phyloP scores from a whole-genome alignment of 345 rosid species.

The Sonneratia caseolaris region DNA sequence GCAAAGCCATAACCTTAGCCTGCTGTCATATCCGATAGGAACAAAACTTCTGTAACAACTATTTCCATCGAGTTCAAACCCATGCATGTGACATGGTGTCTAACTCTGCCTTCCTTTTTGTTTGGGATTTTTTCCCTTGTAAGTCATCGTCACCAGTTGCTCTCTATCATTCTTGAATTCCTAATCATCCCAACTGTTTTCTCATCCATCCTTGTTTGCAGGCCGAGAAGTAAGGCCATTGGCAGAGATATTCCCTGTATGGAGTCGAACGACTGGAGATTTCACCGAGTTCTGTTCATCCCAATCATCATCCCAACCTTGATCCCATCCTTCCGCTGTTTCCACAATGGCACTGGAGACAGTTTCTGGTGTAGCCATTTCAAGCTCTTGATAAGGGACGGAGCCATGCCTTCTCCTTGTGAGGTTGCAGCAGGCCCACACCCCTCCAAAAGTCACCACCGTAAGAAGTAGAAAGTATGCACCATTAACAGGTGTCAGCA shows the following conservation, averaged over 20 bases:
- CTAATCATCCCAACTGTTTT: slow-evolving; percentile 72
- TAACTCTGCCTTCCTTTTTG: background rate
- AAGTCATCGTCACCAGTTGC: background rate
- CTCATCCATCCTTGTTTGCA: slow-evolving; percentile 68
- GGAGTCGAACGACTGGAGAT: slow-evolving; percentile 47
- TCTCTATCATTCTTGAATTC: background rate
- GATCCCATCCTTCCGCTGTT: slow-evolving; percentile 80
- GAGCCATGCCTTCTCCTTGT: slow-evolving; percentile 47
- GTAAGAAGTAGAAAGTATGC: slow-evolving; percentile 69
- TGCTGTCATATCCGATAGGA: background rate
- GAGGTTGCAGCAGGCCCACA: slow-evolving; percentile 49
- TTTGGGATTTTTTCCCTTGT: background rate
- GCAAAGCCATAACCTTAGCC: background rate
- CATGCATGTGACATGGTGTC: background rate
- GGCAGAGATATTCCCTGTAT: slow-evolving; percentile 43
- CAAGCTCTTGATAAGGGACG: slow-evolving; percentile 73
- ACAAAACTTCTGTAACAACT: background rate
- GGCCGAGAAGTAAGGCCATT: slow-evolving; percentile 71
- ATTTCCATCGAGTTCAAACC: background rate
- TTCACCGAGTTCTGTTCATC: slow-evolving; percentile 67
- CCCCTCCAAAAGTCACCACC: slow-evolving; percentile 42
- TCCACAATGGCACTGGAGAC: slow-evolving; percentile 25
- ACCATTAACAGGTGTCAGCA: slow-evolving; percentile 75
- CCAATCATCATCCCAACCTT: slow-evolving; percentile 95
- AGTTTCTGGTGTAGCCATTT: slow-evolving; percentile 57